These are phyloP conservation scores for Rhizopogon rudus DNA, from an alignment of 768 basidiomycete genomes.

Conservation along the genomic window DNA sequence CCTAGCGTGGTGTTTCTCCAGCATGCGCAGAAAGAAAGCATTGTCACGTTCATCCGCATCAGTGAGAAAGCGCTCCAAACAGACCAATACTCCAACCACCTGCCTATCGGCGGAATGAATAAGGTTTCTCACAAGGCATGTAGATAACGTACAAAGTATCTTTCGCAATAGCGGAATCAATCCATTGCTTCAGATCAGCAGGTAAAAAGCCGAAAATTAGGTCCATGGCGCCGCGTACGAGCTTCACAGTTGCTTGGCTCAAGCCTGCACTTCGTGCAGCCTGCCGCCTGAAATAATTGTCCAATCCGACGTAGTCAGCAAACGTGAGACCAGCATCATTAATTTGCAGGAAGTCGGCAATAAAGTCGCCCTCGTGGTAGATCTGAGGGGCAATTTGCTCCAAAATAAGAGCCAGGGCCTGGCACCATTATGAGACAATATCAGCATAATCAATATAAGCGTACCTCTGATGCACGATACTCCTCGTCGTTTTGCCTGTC, in stretches of 20 bases:
- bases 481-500: constrained; percentile 55
- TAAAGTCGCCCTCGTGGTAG: constrained; percentile 83
- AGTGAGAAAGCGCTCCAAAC: constrained; percentile 67
- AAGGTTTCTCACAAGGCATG: constrained; percentile 1
- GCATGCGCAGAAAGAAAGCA: constrained; percentile 61
- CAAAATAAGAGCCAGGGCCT: constrained; percentile 75
- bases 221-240: constrained; percentile 88
- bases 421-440: constrained; percentile 2
- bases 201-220: constrained; percentile 93
- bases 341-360: constrained; percentile 89
- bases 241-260: constrained; percentile 65
- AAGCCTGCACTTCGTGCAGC: constrained; percentile 72
- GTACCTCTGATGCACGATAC: constrained; percentile 67
- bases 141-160: constrained; percentile 59
- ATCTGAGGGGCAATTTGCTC: constrained; percentile 73
- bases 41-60: constrained; percentile 82
- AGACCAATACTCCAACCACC: constrained; percentile 75
- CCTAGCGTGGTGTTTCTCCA: constrained; percentile 81
- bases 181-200: constrained; percentile 77
- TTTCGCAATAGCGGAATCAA: constrained; percentile 69
- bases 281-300: constrained; percentile 91
- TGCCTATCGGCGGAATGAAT: constrained; percentile 48
- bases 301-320: constrained; percentile 92
- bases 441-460: constrained; percentile 7
- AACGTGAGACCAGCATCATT: constrained; percentile 86